Evolutionary conservation across 2,329 filamentous ascomycete species (phyloP).

Genomic region (Diaporthe sp.): DNA sequence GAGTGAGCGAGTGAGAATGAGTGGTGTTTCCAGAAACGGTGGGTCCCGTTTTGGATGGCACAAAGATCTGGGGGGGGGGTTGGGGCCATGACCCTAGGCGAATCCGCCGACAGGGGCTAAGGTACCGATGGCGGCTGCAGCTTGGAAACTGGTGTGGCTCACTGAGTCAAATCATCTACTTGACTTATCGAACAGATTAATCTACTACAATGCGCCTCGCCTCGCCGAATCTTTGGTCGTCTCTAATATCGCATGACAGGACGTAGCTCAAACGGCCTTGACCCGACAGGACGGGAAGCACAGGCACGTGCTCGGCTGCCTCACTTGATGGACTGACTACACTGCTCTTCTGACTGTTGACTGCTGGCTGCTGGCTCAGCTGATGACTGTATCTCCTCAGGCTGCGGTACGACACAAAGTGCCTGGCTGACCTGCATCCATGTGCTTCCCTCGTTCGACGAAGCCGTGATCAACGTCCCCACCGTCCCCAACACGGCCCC

Average conservation of each 20-base stretch:
- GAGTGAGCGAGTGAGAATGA: neutral
- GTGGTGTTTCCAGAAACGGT: constrained; percentile 1
- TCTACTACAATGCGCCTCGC: neutral
- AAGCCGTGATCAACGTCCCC: neutral
- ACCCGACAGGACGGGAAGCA: constrained; percentile 1
- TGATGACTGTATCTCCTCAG: neutral
- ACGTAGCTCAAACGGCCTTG: neutral
- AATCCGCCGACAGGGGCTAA: constrained; percentile 15
- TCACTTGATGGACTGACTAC: neutral
- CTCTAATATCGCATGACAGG: neutral
- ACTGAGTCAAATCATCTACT: neutral
- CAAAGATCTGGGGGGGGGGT: constrained; percentile 10
- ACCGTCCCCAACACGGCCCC: neutral
- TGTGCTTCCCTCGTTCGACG: constrained; percentile 1
- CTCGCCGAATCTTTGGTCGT: neutral
- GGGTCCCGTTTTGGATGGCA: neutral
- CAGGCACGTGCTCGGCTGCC: constrained; percentile 20
- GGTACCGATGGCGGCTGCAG: neutral
- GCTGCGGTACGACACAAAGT: no score
- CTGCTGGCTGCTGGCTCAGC: no score
- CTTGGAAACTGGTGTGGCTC: neutral
- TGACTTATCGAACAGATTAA: neutral
- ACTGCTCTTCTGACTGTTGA: neutral
- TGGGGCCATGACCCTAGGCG: constrained; percentile 11
- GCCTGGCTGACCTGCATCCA: no score